Evolutionary conservation across 257 asterid genomes (phyloP).

Genomic region (Lycium ferocissimum): DNA sequence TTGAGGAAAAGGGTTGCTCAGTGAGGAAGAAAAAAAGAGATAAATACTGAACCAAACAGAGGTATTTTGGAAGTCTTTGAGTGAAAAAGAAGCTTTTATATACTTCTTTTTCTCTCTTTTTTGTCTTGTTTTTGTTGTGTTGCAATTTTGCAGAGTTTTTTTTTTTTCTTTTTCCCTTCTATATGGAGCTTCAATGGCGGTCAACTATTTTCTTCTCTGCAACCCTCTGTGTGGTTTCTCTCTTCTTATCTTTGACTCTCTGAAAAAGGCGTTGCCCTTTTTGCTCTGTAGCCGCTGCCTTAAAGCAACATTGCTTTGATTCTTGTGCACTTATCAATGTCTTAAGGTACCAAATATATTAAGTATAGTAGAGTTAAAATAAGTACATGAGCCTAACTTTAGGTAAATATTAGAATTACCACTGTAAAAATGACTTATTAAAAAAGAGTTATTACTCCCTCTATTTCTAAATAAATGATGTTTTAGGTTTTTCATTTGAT

Average conservation of each 20-base stretch:
- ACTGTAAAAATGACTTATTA: too few species aligned
- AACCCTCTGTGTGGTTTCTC: conserved; percentile 9
- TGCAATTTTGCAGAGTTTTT: not conserved
- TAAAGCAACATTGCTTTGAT: conserved; percentile 51
- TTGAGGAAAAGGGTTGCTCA: not conserved
- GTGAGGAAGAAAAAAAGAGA: too few species aligned
- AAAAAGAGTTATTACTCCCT: too few species aligned
- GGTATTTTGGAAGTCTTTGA: not conserved
- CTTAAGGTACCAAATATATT: not conserved
- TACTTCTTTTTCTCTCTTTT: not conserved
- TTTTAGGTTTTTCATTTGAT: too few species aligned
- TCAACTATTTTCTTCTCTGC: conserved; percentile 37
- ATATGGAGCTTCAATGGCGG: conserved; percentile 51
- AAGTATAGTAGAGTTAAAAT: not conserved
- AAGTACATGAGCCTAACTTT: not conserved
- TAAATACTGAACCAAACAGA: too few species aligned
- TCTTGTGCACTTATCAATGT: conserved; percentile 32
- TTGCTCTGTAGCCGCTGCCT: conserved; percentile 27
- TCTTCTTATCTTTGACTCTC: conserved; percentile 41
- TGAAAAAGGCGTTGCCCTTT: conserved; percentile 39
- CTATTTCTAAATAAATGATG: too few species aligned
- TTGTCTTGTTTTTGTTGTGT: not conserved
- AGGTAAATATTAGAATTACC: not conserved
- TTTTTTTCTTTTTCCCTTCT: not conserved
- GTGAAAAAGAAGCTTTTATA: conserved; percentile 10